These are phyloP conservation scores for Paralagenidium karlingii DNA, from an alignment of 352 stramenopile species.

Conservation along the genomic window DNA sequence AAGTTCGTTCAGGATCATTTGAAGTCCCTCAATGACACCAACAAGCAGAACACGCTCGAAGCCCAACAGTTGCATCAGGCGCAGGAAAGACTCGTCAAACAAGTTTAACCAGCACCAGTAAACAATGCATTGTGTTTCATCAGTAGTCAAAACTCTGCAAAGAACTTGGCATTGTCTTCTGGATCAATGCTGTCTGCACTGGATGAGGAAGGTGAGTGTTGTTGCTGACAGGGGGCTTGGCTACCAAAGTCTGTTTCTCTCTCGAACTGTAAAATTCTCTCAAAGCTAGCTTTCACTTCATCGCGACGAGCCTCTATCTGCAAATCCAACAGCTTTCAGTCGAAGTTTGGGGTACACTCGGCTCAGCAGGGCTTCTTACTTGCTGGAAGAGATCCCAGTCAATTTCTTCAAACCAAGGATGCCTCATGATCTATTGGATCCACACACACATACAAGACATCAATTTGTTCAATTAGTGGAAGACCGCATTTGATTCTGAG, in stretches of 20 bases:
- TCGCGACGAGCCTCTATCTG: neutral
- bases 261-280: neutral
- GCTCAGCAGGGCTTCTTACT: neutral
- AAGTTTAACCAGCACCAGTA: too few species aligned
- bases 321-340: neutral
- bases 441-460: neutral
- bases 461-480: neutral
- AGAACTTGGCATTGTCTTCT: conserved; percentile 52
- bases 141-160: conserved; percentile 67
- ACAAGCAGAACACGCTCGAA: too few species aligned
- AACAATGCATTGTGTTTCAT: too few species aligned
- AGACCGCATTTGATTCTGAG: neutral
- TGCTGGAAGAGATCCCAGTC: conserved; percentile 24
- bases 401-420: conserved; percentile 46
- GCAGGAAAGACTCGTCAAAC: too few species aligned
- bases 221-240: neutral
- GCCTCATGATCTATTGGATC: conserved; percentile 28
- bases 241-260: neutral
- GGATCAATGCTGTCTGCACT: conserved; percentile 66
- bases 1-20: conserved; percentile 15
- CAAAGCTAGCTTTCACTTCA: neutral
- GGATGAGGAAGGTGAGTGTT: conserved; percentile 4
- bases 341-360: neutral
- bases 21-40: conserved; percentile 1
- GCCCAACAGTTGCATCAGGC: too few species aligned